A percentile compares a stretch with the other conserved stretches of the same genome.
Conservation (phyloP, 331 rosid genomes). For the Rosa hybrid region DNA sequence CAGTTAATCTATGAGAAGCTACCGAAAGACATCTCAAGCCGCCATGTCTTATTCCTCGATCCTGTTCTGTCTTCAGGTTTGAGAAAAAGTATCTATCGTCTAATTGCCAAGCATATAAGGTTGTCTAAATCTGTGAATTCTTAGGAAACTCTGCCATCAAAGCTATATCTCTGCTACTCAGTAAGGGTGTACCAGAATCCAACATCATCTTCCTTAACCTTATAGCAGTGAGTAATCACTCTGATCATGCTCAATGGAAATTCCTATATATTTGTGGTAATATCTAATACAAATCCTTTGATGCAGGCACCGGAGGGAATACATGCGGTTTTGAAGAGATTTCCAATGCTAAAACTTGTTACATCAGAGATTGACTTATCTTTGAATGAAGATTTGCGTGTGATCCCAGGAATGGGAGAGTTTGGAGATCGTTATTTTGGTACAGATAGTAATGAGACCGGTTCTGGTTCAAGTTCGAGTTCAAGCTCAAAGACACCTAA, state of each 20-base stretch:
- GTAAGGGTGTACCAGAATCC: slow-evolving; percentile 29
- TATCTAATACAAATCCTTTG: background rate
- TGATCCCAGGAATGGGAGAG: slow-evolving; percentile 56
- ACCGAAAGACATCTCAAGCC: slow-evolving; percentile 30
- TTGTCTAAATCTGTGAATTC: slow-evolving; percentile 1
- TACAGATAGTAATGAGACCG: slow-evolving; percentile 22
- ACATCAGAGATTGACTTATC: slow-evolving; percentile 54
- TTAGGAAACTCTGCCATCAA: slow-evolving; percentile 28
- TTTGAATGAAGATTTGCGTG: slow-evolving; percentile 37
- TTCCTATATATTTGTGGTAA: too few species aligned
- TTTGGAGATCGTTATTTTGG: slow-evolving; percentile 61
- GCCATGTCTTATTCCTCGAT: slow-evolving; percentile 27
- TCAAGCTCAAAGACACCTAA: background rate
- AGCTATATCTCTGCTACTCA: slow-evolving; percentile 28
- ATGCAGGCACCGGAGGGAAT: slow-evolving; percentile 57
- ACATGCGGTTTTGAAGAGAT: slow-evolving; percentile 43
- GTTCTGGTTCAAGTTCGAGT: background rate
- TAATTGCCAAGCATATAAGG: background rate
- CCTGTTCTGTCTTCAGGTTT: slow-evolving; percentile 34
- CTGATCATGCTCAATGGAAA: background rate
- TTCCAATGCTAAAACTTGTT: slow-evolving; percentile 51
- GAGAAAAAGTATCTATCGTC: slow-evolving; percentile 14
- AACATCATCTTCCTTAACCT: slow-evolving; percentile 32
- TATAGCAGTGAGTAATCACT: slow-evolving; percentile 25
- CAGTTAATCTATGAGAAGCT: slow-evolving; percentile 32